Evolutionary conservation across 306 rosid species (phyloP).

Genomic region (Arachis stenosperma): DNA sequence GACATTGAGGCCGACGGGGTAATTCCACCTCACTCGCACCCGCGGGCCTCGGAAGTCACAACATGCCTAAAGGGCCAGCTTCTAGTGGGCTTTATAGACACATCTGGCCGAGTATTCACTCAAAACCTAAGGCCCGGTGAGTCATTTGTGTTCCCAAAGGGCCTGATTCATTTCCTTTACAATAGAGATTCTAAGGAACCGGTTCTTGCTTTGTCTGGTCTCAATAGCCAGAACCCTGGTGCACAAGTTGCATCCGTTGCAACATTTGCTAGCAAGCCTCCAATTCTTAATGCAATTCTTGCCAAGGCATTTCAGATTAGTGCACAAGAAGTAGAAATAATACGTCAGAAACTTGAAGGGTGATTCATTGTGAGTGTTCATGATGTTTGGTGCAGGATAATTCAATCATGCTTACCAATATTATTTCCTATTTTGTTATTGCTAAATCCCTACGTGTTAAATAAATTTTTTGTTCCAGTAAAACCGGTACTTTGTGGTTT

Average conservation of each 20-base stretch:
- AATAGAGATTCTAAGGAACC: conserved; percentile 42
- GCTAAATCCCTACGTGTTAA: too few species aligned
- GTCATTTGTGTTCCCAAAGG: conserved; percentile 72
- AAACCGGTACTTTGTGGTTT: too few species aligned
- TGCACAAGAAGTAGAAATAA: conserved; percentile 42
- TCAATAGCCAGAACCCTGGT: conserved; percentile 79
- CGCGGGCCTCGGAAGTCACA: conserved; percentile 73
- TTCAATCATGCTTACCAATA: conserved; percentile 11
- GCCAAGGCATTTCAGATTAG: conserved; percentile 53
- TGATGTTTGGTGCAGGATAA: not conserved
- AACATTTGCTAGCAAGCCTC: conserved; percentile 53
- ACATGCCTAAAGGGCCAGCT: conserved; percentile 56
- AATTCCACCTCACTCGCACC: conserved; percentile 63
- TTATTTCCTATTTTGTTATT: conserved; percentile 6
- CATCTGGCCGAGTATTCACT: conserved; percentile 35
- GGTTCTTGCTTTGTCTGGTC: conserved; percentile 58
- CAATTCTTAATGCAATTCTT: conserved; percentile 40
- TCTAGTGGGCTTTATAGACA: conserved; percentile 67
- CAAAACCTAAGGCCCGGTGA: conserved; percentile 55
- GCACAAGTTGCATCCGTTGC: conserved; percentile 50
- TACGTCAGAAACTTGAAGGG: conserved; percentile 55
- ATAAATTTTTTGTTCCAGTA: too few species aligned
- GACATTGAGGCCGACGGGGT: conserved; percentile 47
- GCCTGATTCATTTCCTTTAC: conserved; percentile 62
- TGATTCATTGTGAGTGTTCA: conserved; percentile 13